Evolutionary conservation across 2,329 filamentous ascomycete species (phyloP).

Genomic region (Tolypocladium pustulatum): DNA sequence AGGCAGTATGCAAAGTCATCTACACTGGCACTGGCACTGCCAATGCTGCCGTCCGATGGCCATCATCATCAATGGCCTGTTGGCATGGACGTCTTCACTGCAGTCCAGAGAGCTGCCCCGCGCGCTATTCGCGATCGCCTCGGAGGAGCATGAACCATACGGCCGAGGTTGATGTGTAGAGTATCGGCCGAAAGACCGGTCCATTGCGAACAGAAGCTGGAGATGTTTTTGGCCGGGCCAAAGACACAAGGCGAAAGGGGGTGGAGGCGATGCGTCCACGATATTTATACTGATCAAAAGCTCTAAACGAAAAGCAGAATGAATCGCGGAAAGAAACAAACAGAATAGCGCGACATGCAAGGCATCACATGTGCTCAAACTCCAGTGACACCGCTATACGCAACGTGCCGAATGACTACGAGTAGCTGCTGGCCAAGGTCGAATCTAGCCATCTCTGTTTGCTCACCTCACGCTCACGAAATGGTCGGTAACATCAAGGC

Average conservation of each 20-base stretch:
- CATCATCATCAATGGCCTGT: background rate
- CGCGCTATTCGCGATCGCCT: no score
- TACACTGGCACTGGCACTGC: background rate
- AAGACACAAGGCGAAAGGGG: no score
- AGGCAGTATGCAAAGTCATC: constrained; percentile 34
- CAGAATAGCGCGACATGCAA: background rate
- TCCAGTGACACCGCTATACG: background rate
- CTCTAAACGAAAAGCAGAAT: background rate
- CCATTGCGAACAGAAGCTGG: background rate
- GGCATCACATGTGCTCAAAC: background rate
- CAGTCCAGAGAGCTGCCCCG: background rate
- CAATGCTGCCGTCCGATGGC: background rate
- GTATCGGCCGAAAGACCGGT: background rate
- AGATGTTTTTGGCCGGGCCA: no score
- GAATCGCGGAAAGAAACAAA: background rate
- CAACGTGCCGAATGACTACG: background rate
- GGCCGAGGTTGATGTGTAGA: background rate
- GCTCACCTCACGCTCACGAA: background rate
- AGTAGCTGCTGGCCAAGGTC: background rate
- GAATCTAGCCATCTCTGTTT: background rate
- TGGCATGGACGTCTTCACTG: background rate
- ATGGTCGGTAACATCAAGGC: background rate
- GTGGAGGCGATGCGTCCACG: no score
- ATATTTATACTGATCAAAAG: no score
- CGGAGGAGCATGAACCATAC: no score